These are phyloP conservation scores for Diplocarpon rosae DNA, from an alignment of 2,329 filamentous ascomycete genomes.

Conservation along the genomic window DNA sequence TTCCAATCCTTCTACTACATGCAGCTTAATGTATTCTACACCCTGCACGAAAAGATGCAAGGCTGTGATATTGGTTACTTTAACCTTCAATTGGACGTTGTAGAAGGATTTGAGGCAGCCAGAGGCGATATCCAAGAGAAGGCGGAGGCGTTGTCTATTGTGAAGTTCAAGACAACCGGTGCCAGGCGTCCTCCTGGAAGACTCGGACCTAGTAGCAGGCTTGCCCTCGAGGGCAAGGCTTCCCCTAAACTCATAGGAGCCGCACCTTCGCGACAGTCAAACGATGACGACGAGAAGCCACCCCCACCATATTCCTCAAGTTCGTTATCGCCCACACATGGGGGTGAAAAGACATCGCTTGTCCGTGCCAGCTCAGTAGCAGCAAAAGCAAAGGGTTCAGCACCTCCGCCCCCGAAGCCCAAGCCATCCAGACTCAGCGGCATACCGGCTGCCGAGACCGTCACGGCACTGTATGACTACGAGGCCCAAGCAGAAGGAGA, in stretches of 20 bases:
- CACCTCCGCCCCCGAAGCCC: constrained; percentile 64
- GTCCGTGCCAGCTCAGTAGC: constrained; percentile 37
- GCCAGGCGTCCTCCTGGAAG: constrained; percentile 37
- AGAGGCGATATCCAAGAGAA: constrained; percentile 77
- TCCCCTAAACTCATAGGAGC: constrained; percentile 23
- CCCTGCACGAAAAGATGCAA: constrained; percentile 96
- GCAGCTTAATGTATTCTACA: constrained; percentile 99
- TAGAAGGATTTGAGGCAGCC: constrained; percentile 83
- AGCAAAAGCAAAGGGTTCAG: constrained; percentile 56
- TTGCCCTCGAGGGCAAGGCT: constrained; percentile 29
- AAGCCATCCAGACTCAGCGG: constrained; percentile 66
- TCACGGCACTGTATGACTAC: constrained; percentile 90
- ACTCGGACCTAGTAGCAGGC: constrained; percentile 16
- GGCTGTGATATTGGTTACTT: constrained; percentile 96
- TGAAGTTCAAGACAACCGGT: constrained; percentile 84
- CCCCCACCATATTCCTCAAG: constrained; percentile 59
- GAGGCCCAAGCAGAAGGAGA: constrained; percentile 92
- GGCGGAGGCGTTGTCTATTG: constrained; percentile 74
- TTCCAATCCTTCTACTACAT: constrained; percentile 99
- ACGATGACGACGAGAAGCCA: constrained; percentile 46
- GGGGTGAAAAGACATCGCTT: constrained; percentile 21
- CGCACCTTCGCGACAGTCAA: constrained; percentile 29
- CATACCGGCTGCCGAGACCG: constrained; percentile 58
- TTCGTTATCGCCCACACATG: constrained; percentile 21
- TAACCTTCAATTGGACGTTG: constrained; percentile 79